These are phyloP conservation scores for Alternaria postmessia DNA, from an alignment of 2,329 filamentous ascomycete genomes.

Conservation along the genomic window DNA sequence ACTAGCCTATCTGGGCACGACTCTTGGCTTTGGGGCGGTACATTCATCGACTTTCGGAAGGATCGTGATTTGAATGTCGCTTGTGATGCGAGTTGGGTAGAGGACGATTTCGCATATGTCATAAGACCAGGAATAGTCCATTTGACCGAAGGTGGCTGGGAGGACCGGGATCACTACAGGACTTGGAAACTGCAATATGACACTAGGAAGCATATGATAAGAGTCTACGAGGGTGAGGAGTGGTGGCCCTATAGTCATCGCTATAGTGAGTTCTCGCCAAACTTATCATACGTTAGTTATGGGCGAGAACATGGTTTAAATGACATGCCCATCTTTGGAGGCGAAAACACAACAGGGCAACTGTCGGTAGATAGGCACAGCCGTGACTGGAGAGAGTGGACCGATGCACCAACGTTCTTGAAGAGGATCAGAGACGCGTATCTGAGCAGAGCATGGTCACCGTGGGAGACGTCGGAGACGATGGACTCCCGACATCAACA, in stretches of 20 bases:
- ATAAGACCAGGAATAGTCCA: constrained; percentile 12
- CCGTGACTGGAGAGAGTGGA: constrained; percentile 3
- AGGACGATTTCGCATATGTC: constrained; percentile 6
- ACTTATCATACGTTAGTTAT: neutral
- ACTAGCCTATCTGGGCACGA: constrained; percentile 2
- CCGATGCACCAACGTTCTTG: constrained; percentile 19
- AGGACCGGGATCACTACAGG: constrained; percentile 19
- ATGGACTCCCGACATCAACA: constrained; percentile 2
- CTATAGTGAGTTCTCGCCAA: neutral
- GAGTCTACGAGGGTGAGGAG: constrained; percentile 18
- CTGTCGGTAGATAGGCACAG: neutral
- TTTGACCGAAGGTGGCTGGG: constrained; percentile 21
- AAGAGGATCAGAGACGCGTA: constrained; percentile 18
- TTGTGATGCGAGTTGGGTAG: no score
- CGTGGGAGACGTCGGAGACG: constrained; percentile 22
- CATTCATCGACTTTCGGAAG: neutral
- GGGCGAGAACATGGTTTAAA: neutral
- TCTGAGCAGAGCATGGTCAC: constrained; percentile 14
- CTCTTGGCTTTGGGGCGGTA: constrained; percentile 22
- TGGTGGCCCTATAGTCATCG: neutral
- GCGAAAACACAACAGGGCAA: neutral
- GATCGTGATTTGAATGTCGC: neutral
- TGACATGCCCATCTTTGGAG: neutral
- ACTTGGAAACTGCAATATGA: constrained; percentile 23
- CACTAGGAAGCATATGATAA: constrained; percentile 18